These are phyloP conservation scores for Ogataea parapolymorpha DNA, from an alignment of 805 yeast species.

Conservation along the genomic window DNA sequence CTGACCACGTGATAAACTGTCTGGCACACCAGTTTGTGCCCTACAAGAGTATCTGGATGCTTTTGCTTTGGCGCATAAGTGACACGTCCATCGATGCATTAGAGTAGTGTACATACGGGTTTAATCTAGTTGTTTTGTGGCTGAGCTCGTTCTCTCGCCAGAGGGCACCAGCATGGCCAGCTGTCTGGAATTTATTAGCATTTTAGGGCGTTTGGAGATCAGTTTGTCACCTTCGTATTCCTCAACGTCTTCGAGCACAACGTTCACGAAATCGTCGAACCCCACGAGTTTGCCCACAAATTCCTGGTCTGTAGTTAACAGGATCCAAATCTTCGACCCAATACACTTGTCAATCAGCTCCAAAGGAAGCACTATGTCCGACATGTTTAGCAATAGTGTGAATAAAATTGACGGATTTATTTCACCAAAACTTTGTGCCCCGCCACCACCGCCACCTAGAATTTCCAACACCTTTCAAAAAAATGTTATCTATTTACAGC, in stretches of 20 bases:
- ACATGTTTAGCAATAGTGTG: not conserved
- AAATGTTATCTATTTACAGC: slow-evolving; percentile 1
- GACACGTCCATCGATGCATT: slow-evolving; percentile 52
- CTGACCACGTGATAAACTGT: slow-evolving; percentile 53
- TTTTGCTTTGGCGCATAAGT: slow-evolving; percentile 70
- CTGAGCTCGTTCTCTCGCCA: slow-evolving; percentile 35
- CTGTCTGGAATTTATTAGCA: slow-evolving; percentile 69
- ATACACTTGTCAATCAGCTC: slow-evolving; percentile 87
- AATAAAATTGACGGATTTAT: no score
- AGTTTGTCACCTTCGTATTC: slow-evolving; percentile 48
- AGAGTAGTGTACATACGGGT: slow-evolving; percentile 17
- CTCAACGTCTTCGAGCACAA: slow-evolving; percentile 78
- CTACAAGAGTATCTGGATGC: slow-evolving; percentile 63
- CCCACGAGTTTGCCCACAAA: slow-evolving; percentile 88
- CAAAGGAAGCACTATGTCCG: slow-evolving; percentile 52
- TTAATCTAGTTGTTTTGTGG: slow-evolving; percentile 1
- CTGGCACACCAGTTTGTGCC: slow-evolving; percentile 64
- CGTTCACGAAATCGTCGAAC: slow-evolving; percentile 92
- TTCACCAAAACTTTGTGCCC: not conserved
- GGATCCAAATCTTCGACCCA: slow-evolving; percentile 74
- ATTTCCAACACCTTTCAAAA: not conserved
- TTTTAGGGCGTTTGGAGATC: slow-evolving; percentile 48
- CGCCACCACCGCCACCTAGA: slow-evolving; percentile 4
- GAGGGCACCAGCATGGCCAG: slow-evolving; percentile 64
- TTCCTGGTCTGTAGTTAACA: slow-evolving; percentile 63